phyloP scores from a whole-genome alignment of 371 early-diverging fungal genomes.

The Mycotypha africana region DNA sequence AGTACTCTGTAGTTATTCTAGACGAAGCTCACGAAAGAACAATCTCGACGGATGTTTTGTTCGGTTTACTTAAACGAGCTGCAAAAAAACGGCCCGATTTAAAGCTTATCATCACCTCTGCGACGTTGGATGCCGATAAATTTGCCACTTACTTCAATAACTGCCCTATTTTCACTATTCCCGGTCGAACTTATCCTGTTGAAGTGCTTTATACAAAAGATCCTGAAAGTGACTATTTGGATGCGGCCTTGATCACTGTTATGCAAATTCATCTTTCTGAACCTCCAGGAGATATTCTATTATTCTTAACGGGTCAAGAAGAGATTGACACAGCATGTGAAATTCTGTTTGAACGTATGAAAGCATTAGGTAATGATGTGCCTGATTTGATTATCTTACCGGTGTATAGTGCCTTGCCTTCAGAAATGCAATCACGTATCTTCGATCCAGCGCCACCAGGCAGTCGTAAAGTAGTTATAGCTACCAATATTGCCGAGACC shows the following conservation, averaged over 20 bases:
- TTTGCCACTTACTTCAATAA: conserved; percentile 84
- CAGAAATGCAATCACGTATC: conserved; percentile 90
- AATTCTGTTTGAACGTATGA: conserved; percentile 92
- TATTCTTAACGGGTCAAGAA: conserved; percentile 98
- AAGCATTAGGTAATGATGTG: conserved; percentile 89
- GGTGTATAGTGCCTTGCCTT: conserved; percentile 91
- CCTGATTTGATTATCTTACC: conserved; percentile 93
- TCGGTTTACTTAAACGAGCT: conserved; percentile 92
- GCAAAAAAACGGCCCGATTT: conserved; percentile 81
- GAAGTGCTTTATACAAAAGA: conserved; percentile 93
- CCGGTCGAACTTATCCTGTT: conserved; percentile 94
- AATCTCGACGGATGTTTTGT: conserved; percentile 95
- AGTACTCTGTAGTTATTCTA: conserved; percentile 93
- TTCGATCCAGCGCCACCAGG: conserved; percentile 95
- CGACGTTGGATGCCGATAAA: conserved; percentile 95
- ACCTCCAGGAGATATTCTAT: conserved; percentile 95
- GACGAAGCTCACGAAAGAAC: conserved; percentile 99
- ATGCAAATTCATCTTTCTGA: conserved; percentile 97
- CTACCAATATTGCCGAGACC: conserved; percentile 99
- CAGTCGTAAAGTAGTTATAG: conserved; percentile 92
- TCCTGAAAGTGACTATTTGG: conserved; percentile 93
- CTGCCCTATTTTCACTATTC: conserved; percentile 96
- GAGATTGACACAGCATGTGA: conserved; percentile 95
- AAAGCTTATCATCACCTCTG: conserved; percentile 94
- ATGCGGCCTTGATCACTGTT: conserved; percentile 88